These are phyloP conservation scores for Ilyonectria sp. DNA, from an alignment of 2,329 filamentous ascomycete genomes.

Conservation along the genomic window DNA sequence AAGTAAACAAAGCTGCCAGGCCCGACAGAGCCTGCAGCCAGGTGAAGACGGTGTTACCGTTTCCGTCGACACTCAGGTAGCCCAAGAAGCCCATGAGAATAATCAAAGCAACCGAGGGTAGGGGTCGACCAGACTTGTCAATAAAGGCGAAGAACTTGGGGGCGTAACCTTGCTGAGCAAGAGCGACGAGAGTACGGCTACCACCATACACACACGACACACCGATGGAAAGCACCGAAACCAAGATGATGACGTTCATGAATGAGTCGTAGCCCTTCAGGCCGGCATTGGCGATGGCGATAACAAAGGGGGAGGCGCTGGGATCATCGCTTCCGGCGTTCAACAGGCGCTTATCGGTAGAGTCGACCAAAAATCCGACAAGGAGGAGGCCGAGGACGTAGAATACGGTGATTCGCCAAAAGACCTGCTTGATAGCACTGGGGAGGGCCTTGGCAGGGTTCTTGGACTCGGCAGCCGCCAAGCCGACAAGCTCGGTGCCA, in stretches of 20 bases:
- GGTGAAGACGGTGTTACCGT: slow-evolving; percentile 68
- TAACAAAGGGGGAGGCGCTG: slow-evolving; percentile 68
- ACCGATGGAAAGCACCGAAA: slow-evolving; percentile 72
- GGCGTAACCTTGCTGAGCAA: slow-evolving; percentile 72
- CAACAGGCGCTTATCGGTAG: slow-evolving; percentile 63
- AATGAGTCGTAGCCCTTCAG: slow-evolving; percentile 67
- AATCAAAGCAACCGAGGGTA: slow-evolving; percentile 63
- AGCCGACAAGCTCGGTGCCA: slow-evolving; percentile 81
- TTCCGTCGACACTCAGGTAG: slow-evolving; percentile 61
- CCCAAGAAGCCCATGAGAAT: slow-evolving; percentile 67
- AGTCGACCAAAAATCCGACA: slow-evolving; percentile 65
- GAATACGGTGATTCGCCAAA: slow-evolving; percentile 71
- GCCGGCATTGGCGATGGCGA: slow-evolving; percentile 68
- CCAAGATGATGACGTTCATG: slow-evolving; percentile 72
- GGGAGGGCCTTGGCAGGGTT: slow-evolving; percentile 83
- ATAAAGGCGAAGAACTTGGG: slow-evolving; percentile 71
- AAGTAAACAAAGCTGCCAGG: slow-evolving; percentile 76
- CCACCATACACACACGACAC: slow-evolving; percentile 73
- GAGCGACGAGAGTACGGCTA: slow-evolving; percentile 71
- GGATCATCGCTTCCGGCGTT: slow-evolving; percentile 59
- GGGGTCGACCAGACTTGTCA: slow-evolving; percentile 70
- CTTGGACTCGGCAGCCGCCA: slow-evolving; percentile 79
- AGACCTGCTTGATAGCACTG: slow-evolving; percentile 85
- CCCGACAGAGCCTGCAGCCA: slow-evolving; percentile 79
- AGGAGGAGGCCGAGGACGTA: slow-evolving; percentile 69